Evolutionary conservation across 83 land plant species (phyloP).

Genomic region (Diphasiastrum complanatum): DNA sequence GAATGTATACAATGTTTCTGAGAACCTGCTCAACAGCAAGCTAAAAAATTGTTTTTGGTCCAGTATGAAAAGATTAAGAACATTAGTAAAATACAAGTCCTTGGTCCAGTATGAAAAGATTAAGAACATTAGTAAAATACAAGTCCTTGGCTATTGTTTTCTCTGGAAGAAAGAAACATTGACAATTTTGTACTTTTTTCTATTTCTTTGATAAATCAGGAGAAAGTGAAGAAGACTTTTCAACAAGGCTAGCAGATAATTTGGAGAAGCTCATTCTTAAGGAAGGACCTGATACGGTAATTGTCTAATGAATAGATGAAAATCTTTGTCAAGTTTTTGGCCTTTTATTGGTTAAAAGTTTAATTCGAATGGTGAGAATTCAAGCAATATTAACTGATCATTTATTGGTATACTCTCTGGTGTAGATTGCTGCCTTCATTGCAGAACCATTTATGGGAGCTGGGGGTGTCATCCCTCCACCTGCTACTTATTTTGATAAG

Average conservation of each 20-base stretch:
- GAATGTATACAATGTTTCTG: too few relatives aligned
- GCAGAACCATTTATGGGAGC: constrained; percentile 99
- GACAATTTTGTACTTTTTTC: neutral
- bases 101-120: too few relatives aligned
- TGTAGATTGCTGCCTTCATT: constrained; percentile 97
- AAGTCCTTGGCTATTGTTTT: neutral
- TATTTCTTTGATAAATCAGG: constrained; percentile 34
- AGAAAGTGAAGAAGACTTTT: constrained; percentile 87
- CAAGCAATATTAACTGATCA: too few relatives aligned
- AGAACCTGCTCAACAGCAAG: too few relatives aligned
- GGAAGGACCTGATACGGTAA: constrained; percentile 96
- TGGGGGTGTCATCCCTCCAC: constrained; percentile 96
- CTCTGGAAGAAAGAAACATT: neutral
- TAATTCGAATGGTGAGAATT: too few relatives aligned
- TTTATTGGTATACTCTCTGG: neutral
- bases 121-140: neutral
- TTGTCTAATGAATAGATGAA: neutral
- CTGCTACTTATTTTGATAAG: constrained; percentile 91
- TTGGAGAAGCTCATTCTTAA: constrained; percentile 86
- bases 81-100: too few relatives aligned
- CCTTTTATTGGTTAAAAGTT: too few relatives aligned
- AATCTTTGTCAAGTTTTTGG: neutral
- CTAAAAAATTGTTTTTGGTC: too few relatives aligned
- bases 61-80: too few relatives aligned
- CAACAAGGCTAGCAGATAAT: constrained; percentile 83